phyloP scores from a whole-genome alignment of 2,329 filamentous ascomycete genomes.

The Claviceps fusiformis region DNA sequence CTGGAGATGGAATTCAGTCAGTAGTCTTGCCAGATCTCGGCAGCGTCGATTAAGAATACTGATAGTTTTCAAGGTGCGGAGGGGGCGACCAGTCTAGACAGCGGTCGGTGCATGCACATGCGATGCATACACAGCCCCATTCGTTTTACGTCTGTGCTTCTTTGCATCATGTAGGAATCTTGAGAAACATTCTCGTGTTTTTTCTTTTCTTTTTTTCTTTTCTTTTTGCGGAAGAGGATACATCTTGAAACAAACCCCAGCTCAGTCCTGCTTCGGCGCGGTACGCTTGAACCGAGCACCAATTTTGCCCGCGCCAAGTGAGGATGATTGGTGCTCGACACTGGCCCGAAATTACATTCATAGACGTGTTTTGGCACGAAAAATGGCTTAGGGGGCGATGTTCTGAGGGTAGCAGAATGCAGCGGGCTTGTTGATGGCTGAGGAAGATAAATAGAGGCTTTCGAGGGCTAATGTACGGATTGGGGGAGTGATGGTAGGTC shows the following conservation, averaged over 20 bases:
- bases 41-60: neutral
- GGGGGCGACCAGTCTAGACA: neutral
- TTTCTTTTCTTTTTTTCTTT: too few species aligned
- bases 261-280: too few species aligned
- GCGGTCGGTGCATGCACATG: neutral
- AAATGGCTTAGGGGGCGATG: too few species aligned
- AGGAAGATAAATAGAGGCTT: too few species aligned
- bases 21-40: neutral
- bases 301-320: neutral
- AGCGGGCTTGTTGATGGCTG: too few species aligned
- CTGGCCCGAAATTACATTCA: too few species aligned
- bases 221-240: too few species aligned
- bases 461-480: too few species aligned
- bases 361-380: too few species aligned
- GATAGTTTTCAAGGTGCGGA: neutral
- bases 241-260: neutral
- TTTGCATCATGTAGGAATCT: neutral
- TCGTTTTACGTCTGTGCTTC: neutral
- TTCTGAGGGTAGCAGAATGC: too few species aligned
- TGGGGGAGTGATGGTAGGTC: too few species aligned
- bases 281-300: neutral
- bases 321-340: too few species aligned
- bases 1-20: neutral
- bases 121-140: neutral
- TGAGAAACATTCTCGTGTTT: neutral